Evolutionary conservation across 129 eudicot genomes (phyloP).

Genomic region (Chrysanthemum makinoi): DNA sequence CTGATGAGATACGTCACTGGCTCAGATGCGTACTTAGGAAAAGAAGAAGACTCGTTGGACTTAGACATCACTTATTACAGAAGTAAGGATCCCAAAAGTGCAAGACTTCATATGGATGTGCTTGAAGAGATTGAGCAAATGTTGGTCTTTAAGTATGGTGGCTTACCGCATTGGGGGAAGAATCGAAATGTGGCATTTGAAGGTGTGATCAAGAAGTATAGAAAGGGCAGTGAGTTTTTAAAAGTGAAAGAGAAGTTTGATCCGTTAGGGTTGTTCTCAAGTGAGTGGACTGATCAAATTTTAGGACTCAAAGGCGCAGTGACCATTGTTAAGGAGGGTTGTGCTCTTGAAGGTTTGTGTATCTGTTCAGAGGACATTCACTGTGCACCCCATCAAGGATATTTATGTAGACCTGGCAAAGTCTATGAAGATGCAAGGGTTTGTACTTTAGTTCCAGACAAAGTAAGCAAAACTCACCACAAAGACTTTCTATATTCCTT

Average conservation of each 20-base stretch:
- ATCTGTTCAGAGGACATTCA: constrained; percentile 70
- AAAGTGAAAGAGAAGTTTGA: constrained; percentile 60
- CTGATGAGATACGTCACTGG: constrained; percentile 70
- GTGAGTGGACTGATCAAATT: constrained; percentile 77
- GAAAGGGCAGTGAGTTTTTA: constrained; percentile 38
- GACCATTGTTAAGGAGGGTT: constrained; percentile 53
- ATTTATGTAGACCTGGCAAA: constrained; percentile 65
- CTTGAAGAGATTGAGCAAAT: constrained; percentile 83
- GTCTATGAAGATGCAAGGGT: constrained; percentile 63
- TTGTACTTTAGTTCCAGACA: constrained; percentile 41
- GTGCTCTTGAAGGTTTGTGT: constrained; percentile 86
- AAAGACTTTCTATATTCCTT: too few relatives aligned
- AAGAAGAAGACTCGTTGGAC: constrained; percentile 65
- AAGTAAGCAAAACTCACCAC: neutral
- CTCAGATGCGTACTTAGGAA: constrained; percentile 66
- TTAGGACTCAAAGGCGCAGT: constrained; percentile 59
- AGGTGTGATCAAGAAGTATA: constrained; percentile 55
- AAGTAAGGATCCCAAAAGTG: constrained; percentile 61
- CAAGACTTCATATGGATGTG: constrained; percentile 63
- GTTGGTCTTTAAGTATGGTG: constrained; percentile 67
- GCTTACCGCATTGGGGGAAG: constrained; percentile 89
- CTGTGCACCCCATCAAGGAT: constrained; percentile 78
- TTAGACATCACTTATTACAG: constrained; percentile 79
- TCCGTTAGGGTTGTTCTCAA: constrained; percentile 71
- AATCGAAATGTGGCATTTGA: constrained; percentile 71